A percentile compares a stretch with the other conserved stretches of the same genome.
phyloP scores from a whole-genome alignment of 768 basidiomycete species.

The Daedaleopsis nitida region DNA sequence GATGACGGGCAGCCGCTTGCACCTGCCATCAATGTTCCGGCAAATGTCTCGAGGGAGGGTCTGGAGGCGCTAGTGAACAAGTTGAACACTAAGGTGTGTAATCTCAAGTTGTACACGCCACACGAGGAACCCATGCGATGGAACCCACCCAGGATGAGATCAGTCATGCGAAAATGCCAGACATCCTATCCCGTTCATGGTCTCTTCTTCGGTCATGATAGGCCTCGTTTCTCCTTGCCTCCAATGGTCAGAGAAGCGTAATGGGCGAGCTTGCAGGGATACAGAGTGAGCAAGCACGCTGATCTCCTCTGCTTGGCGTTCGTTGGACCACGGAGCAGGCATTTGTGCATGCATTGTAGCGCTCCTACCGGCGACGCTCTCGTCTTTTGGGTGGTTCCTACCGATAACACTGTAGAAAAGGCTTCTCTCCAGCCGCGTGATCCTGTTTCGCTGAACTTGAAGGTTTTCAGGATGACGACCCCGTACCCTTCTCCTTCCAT shows the following conservation, averaged over 20 bases:
- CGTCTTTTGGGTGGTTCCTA: background rate
- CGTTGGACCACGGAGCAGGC: too few relatives aligned
- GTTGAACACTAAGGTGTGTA: conserved; percentile 68
- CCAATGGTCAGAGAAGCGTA: too few relatives aligned
- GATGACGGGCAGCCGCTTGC: conserved; percentile 51
- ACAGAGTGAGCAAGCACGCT: too few relatives aligned
- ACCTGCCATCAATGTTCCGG: conserved; percentile 86
- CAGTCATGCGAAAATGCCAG: background rate
- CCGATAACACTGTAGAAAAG: background rate
- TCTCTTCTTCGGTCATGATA: background rate
- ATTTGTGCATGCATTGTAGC: too few relatives aligned
- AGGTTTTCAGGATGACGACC: conserved; percentile 69
- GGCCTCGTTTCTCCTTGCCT: background rate
- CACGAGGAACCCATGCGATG: conserved; percentile 17
- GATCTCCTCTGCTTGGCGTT: too few relatives aligned
- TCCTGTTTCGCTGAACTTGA: background rate
- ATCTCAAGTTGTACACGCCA: background rate
- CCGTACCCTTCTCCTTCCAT: conserved; percentile 91
- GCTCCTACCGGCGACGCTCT: too few relatives aligned
- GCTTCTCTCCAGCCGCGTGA: background rate
- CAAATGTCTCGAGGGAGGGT: conserved; percentile 81
- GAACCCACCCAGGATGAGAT: background rate
- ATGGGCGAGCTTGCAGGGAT: too few relatives aligned
- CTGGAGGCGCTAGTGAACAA: conserved; percentile 90
- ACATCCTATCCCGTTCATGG: background rate